A percentile compares a stretch with the other conserved stretches of the same genome.
Conservation (phyloP, 2,329 filamentous ascomycete genomes). For the Scedosporium boydii region DNA sequence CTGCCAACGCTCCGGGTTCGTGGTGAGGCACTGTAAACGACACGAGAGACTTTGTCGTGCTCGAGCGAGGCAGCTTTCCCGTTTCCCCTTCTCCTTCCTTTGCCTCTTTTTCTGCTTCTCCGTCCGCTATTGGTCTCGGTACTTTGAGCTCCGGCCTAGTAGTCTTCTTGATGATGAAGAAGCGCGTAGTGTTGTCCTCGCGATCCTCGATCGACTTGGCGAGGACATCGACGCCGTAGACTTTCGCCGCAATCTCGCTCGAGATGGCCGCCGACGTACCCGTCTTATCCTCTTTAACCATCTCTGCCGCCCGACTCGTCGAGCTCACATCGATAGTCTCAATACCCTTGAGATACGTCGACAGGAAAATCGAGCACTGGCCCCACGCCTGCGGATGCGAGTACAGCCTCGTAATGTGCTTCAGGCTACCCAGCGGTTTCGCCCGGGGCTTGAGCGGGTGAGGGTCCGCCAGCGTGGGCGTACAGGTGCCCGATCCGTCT, state of each 20-base stretch:
- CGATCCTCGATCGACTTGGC: constrained; percentile 62
- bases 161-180: constrained; percentile 53
- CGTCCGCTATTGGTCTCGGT: background rate
- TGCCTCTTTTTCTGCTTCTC: no score
- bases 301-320: constrained; percentile 75
- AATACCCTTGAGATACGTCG: constrained; percentile 57
- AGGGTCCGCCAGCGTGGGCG: constrained; percentile 38
- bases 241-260: constrained; percentile 60
- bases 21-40: constrained; percentile 76
- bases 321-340: constrained; percentile 77
- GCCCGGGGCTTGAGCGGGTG: constrained; percentile 31
- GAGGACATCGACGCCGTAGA: constrained; percentile 60
- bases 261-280: constrained; percentile 69
- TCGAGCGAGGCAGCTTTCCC: constrained; percentile 6
- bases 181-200: constrained; percentile 68
- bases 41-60: constrained; percentile 59
- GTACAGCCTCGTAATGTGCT: constrained; percentile 66
- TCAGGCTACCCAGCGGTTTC: constrained; percentile 40
- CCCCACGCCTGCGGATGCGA: constrained; percentile 94
- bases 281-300: constrained; percentile 51
- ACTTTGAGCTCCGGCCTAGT: constrained; percentile 7
- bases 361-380: constrained; percentile 73
- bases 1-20: constrained; percentile 71
- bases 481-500: constrained; percentile 33
- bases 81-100: background rate